These are phyloP conservation scores for Oryza nivara DNA, from an alignment of 176 grass and related monocot species.

Conservation along the genomic window DNA sequence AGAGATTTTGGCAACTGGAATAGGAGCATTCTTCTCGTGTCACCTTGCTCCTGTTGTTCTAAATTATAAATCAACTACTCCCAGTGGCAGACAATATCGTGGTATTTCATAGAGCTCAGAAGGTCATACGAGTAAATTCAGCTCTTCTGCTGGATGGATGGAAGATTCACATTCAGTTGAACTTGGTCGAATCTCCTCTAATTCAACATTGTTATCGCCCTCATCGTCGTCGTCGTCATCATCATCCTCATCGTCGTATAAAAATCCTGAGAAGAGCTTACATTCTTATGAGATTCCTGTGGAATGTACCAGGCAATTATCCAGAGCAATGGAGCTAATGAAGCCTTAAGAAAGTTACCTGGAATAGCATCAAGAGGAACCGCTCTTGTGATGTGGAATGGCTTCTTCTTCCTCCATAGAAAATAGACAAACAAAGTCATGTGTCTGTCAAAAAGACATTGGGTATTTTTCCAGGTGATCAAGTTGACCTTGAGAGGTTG, in stretches of 20 bases:
- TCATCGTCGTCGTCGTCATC: background rate
- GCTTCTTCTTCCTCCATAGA: conserved; percentile 26
- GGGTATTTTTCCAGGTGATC: background rate
- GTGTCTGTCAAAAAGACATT: background rate
- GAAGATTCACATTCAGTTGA: conserved; percentile 63
- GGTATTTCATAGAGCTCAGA: conserved; percentile 5
- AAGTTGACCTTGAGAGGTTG: background rate
- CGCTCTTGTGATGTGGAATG: conserved; percentile 34
- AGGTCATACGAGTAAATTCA: conserved; percentile 55
- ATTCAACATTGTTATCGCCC: conserved; percentile 19
- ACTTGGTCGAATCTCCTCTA: conserved; percentile 49
- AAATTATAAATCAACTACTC: conserved; percentile 21
- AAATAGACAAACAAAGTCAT: conserved; percentile 19
- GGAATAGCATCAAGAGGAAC: conserved; percentile 14
- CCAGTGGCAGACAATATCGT: background rate
- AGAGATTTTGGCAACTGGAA: conserved; percentile 76
- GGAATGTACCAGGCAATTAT: background rate
- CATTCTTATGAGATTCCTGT: background rate
- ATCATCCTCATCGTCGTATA: background rate
- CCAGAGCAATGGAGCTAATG: background rate
- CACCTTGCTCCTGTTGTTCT: conserved; percentile 40
- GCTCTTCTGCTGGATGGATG: conserved; percentile 59
- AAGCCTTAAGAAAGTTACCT: conserved; percentile 34
- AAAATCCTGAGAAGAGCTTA: conserved; percentile 34
- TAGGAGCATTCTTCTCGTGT: conserved; percentile 60